These are phyloP conservation scores for Ganoderma resinaceum DNA, from an alignment of 1,284 basidiomycete species.

Conservation along the genomic window DNA sequence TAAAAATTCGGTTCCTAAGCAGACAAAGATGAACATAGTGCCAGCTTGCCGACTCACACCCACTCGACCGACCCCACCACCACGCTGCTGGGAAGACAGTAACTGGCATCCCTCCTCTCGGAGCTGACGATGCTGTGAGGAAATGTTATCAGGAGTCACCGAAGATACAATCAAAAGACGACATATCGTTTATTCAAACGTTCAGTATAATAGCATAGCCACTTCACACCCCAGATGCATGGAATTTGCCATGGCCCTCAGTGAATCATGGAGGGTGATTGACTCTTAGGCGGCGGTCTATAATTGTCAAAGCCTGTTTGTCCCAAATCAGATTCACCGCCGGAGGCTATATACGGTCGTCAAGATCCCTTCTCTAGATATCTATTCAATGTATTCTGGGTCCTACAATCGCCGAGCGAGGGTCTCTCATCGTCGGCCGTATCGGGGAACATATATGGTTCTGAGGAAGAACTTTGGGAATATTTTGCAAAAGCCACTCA, in stretches of 20 bases:
- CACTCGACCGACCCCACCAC: slow-evolving; percentile 11
- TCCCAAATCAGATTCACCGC: neutral
- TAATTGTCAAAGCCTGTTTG: neutral
- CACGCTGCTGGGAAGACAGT: neutral
- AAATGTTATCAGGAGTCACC: neutral
- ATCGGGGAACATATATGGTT: too few relatives aligned
- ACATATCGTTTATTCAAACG: neutral
- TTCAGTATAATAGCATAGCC: neutral
- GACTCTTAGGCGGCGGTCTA: slow-evolving; percentile 9
- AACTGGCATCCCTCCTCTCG: neutral
- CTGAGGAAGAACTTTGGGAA: slow-evolving; percentile 6
- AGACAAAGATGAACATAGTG: slow-evolving; percentile 12
- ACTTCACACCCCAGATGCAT: neutral
- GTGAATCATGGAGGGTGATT: neutral
- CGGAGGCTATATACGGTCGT: neutral
- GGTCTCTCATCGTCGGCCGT: neutral
- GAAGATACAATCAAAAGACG: neutral
- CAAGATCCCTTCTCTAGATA: neutral
- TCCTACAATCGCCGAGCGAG: neutral
- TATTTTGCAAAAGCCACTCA: neutral
- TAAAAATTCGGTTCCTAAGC: slow-evolving; percentile 17
- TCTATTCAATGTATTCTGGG: slow-evolving; percentile 12
- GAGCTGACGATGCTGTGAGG: neutral
- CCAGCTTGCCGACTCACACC: slow-evolving; percentile 6
- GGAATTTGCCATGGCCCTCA: neutral